Conservation (phyloP, 768 basidiomycete genomes). For the Leccinum longicurvipes region DNA sequence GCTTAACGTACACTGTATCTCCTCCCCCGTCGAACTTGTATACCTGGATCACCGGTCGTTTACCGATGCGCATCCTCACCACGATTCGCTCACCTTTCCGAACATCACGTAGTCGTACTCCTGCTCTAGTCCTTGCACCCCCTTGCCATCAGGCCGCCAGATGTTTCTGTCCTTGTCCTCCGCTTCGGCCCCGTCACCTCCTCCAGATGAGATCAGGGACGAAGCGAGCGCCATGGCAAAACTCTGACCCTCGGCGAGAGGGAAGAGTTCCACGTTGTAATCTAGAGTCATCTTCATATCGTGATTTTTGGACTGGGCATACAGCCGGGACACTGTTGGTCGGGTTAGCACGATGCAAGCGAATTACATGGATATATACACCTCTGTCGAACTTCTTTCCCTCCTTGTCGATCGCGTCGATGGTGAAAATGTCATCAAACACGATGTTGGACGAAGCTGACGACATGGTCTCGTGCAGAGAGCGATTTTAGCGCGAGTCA, state of each 20-base stretch:
- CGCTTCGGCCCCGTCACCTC: conserved; percentile 49
- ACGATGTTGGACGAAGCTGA: conserved; percentile 69
- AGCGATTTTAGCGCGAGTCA: no score
- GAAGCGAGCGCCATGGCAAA: conserved; percentile 87
- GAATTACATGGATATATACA: conserved; percentile 27
- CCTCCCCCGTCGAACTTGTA: conserved; percentile 93
- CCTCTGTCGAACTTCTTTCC: conserved; percentile 99
- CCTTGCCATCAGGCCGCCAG: conserved; percentile 86
- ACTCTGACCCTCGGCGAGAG: conserved; percentile 60
- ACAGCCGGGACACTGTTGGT: conserved; percentile 79
- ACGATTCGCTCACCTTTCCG: conserved; percentile 66
- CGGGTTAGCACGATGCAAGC: conserved; percentile 3
- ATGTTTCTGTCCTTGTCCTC: conserved; percentile 75
- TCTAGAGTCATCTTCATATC: conserved; percentile 93
- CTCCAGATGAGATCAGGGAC: conserved; percentile 59
- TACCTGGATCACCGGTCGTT: conserved; percentile 49
- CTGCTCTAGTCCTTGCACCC: conserved; percentile 77
- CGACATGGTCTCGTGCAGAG: conserved; percentile 40
- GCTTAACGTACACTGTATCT: conserved; percentile 68
- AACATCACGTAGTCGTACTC: conserved; percentile 99
- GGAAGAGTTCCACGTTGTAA: conserved; percentile 90
- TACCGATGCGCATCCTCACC: background rate
- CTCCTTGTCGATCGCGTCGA: conserved; percentile 81
- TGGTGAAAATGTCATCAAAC: conserved; percentile 92
- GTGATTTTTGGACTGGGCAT: conserved; percentile 86